Conservation (phyloP, 106 monocot species). For the Amphibolis antarctica region DNA sequence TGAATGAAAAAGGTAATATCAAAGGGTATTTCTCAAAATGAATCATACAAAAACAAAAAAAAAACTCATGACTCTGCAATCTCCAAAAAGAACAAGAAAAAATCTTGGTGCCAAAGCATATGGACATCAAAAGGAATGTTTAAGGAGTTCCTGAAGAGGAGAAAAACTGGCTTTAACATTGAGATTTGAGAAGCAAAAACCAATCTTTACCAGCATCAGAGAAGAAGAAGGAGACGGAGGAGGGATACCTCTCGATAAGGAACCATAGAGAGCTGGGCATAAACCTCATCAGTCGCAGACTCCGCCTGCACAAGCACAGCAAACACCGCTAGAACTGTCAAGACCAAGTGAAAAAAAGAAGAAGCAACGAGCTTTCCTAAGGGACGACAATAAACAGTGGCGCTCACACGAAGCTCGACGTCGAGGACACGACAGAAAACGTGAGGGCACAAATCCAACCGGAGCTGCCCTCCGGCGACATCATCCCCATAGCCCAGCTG, state of each 20-base stretch:
- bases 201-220: neutral
- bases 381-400: neutral
- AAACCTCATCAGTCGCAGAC: slow-evolving; percentile 32
- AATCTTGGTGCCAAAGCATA: too few relatives aligned
- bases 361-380: neutral
- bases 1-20: neutral
- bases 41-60: neutral
- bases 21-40: neutral
- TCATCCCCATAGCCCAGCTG: slow-evolving; percentile 2
- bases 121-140: too few relatives aligned
- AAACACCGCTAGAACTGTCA: neutral
- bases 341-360: neutral
- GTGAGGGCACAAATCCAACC: slow-evolving; percentile 10
- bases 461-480: neutral
- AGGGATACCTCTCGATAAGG: slow-evolving; percentile 10
- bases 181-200: neutral
- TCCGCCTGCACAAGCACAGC: slow-evolving; percentile 23
- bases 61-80: too few relatives aligned
- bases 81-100: too few relatives aligned
- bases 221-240: neutral
- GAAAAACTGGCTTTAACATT: neutral
- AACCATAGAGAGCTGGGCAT: slow-evolving; percentile 23
- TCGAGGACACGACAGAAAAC: slow-evolving; percentile 31
- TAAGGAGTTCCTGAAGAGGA: too few relatives aligned
- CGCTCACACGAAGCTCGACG: slow-evolving; percentile 22